A percentile compares a stretch with the other conserved stretches of the same genome.
phyloP scores from a whole-genome alignment of 106 monocot genomes.

The Platanthera zijinensis region DNA sequence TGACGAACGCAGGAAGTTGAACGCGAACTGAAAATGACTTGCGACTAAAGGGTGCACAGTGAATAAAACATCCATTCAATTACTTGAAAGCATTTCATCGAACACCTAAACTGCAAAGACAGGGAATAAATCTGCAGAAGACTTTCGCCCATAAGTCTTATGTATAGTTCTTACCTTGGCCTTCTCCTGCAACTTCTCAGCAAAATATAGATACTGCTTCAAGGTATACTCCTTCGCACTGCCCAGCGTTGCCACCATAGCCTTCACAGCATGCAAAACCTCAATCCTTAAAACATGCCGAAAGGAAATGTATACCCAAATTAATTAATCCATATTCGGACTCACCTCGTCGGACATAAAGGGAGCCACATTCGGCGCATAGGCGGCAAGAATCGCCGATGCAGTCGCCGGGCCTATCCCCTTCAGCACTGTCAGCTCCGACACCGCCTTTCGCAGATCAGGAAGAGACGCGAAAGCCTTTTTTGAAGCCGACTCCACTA shows the following conservation, averaged over 20 bases:
- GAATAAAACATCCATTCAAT: no score
- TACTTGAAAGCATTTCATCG: slow-evolving; percentile 8
- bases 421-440: slow-evolving; percentile 65
- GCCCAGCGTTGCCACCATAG: slow-evolving; percentile 60
- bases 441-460: slow-evolving; percentile 50
- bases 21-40: no score
- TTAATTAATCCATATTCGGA: not conserved
- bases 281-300: not conserved
- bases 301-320: not conserved
- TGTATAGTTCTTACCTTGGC: slow-evolving; percentile 36
- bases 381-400: slow-evolving; percentile 81
- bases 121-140: no score
- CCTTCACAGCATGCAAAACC: slow-evolving; percentile 18
- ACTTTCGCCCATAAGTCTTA: no score
- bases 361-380: slow-evolving; percentile 72
- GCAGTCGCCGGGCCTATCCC: slow-evolving; percentile 92
- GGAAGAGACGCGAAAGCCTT: slow-evolving; percentile 61
- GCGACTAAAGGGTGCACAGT: no score
- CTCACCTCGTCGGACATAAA: slow-evolving; percentile 96
- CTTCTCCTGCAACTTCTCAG: slow-evolving; percentile 60
- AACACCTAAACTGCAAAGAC: not conserved
- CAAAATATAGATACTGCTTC: slow-evolving; percentile 74
- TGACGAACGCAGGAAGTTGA: no score
- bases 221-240: slow-evolving; percentile 80
- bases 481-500: slow-evolving; percentile 56